Evolutionary conservation across 169 alveolate species (phyloP), one percentile per base, ranked within the genome.

Genomic region (Cryptosporidium ubiquitum): DNA sequence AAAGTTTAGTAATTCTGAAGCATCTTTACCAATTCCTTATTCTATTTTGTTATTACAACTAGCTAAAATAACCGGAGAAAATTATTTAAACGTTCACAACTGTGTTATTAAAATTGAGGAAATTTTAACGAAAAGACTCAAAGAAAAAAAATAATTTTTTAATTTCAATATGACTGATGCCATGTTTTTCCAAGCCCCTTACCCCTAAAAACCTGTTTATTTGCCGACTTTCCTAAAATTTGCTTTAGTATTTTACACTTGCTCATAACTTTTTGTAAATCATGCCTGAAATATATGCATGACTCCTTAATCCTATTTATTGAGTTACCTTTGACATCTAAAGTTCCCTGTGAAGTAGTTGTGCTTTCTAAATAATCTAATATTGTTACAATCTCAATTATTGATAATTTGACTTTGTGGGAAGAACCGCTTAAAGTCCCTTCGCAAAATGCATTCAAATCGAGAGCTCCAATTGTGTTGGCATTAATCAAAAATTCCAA

Each of bases 81-180:
- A 68, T 6, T 37, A 64, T 42, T 66, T 49, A 20, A 40, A 39
- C n/a, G 39, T 79, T 57, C 89, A 79, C 29, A 44, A 39, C n/a
- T 79, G 89, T 64, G 89, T 61, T 44, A 49, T 39, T 44, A 64
- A 79, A 42, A 79, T 79, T 40, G 89, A 79, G 18, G 89, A 79
- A 42, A 58, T 61, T 18, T 31, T 60, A 33, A n/a, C 55, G 33
- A 23, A 33, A 20, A 39, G 51, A 29, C 73, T 66, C 16, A 20
- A n/a, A 10, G 16, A 66, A 33, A 23, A 29, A 31, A 10, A 23
- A 6, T 33, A 51, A 35, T 52, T 29, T 29, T 44, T 70, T 2
- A 47, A 37, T 58, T 7, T 35, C 26, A 73, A 55, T 35, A 35
- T 37, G 85, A 37, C 31, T 73, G 85, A 20, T 73, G 39, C 85